A percentile compares a stretch with the other conserved stretches of the same genome.
phyloP scores from a whole-genome alignment of 208 protist species.

The Phytomonas sp. region DNA sequence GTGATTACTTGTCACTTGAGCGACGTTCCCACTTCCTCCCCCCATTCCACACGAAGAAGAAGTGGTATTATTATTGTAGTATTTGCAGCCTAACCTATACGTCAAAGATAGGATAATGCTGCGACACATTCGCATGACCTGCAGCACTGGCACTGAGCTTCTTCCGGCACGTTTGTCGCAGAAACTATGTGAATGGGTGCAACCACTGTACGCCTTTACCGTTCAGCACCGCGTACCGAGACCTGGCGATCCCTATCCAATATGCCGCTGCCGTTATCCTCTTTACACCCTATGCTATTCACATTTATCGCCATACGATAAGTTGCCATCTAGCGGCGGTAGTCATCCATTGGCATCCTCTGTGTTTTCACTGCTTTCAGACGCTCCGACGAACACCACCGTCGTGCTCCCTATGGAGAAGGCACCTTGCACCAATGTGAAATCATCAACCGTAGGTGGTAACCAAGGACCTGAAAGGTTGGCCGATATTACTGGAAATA shows the following conservation, averaged over 20 bases:
- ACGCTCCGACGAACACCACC: not conserved
- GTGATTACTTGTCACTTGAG: not conserved
- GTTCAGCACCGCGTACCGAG: slow-evolving; percentile 26
- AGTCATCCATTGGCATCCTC: not conserved
- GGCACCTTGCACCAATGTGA: not conserved
- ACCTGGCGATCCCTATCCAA: slow-evolving; percentile 15
- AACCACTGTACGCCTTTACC: slow-evolving; percentile 28
- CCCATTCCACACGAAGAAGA: slow-evolving; percentile 10
- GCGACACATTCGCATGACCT: slow-evolving; percentile 42
- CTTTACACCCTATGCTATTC: slow-evolving; percentile 52
- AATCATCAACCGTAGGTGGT: not conserved
- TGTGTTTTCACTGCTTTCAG: not conserved
- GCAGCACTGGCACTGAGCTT: slow-evolving; percentile 13
- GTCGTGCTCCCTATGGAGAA: not conserved
- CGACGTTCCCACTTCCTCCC: not conserved
- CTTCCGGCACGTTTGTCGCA: slow-evolving; percentile 13
- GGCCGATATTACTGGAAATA: not conserved
- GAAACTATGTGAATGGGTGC: slow-evolving; percentile 18
- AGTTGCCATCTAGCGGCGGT: not conserved
- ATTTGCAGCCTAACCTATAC: slow-evolving; percentile 15
- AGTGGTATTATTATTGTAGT: slow-evolving; percentile 56
- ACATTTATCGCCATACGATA: slow-evolving; percentile 30
- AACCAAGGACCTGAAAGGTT: not conserved
- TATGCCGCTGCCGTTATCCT: slow-evolving; percentile 49
- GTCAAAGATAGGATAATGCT: slow-evolving; percentile 21